Evolutionary conservation across 2,329 filamentous ascomycete genomes (phyloP).

Genomic region (Claviceps paspali): DNA sequence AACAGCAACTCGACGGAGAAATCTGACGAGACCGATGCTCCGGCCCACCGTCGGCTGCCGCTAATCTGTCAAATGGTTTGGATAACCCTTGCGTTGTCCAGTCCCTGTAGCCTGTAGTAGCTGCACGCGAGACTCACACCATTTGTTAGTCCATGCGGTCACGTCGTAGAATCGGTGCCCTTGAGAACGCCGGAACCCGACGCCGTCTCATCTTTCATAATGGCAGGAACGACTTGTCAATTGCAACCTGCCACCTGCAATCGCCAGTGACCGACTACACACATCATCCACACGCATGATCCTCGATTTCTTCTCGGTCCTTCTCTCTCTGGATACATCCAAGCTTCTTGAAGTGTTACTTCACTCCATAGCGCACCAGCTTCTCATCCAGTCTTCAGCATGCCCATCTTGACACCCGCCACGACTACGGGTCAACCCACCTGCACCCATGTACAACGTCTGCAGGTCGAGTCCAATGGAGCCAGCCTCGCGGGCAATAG

Average conservation of each 20-base stretch:
- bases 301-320: not conserved
- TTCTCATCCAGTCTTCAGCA: conserved; percentile 1
- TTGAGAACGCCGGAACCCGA: too few relatives aligned
- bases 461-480: conserved; percentile 7
- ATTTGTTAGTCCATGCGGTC: too few relatives aligned
- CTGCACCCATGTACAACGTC: conserved; percentile 3
- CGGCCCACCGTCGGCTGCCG: too few relatives aligned
- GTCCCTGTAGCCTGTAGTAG: too few relatives aligned
- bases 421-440: not conserved
- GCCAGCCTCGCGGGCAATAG: conserved; percentile 7
- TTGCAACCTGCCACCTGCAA: not conserved
- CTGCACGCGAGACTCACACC: too few relatives aligned
- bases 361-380: too few relatives aligned
- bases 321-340: not conserved
- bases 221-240: not conserved
- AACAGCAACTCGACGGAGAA: conserved; percentile 2
- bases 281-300: too few relatives aligned
- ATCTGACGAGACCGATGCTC: too few relatives aligned
- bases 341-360: too few relatives aligned
- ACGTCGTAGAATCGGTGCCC: not conserved
- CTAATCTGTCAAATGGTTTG: not conserved
- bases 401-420: conserved; percentile 4
- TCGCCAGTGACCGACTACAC: too few relatives aligned
- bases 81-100: too few relatives aligned
- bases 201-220: not conserved